phyloP scores from a whole-genome alignment of 2,329 filamentous ascomycete species.

The Fusarium sacchari region DNA sequence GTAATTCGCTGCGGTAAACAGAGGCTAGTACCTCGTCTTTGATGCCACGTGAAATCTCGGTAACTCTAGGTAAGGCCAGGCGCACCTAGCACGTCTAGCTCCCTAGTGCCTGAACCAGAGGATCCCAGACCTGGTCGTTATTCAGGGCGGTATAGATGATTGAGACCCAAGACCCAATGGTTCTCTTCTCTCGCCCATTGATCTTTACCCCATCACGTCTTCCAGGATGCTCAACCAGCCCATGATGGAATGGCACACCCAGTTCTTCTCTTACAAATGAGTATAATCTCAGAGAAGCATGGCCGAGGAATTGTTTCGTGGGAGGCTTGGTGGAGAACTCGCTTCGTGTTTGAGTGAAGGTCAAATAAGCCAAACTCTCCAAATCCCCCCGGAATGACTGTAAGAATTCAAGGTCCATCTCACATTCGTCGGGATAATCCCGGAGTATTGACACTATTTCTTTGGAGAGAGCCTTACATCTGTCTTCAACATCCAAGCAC shows the following conservation, averaged over 20 bases:
- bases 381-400: not conserved
- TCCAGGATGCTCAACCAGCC: not conserved
- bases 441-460: fast-evolving
- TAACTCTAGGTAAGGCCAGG: too few species aligned
- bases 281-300: not conserved
- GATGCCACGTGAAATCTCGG: too few species aligned
- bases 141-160: not conserved
- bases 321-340: not conserved
- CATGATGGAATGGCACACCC: fast-evolving
- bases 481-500: not conserved
- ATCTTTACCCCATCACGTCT: fast-evolving
- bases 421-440: fast-evolving
- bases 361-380: not conserved
- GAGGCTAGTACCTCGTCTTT: too few species aligned
- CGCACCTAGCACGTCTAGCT: fast-evolving
- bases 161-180: not conserved
- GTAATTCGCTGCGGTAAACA: fast-evolving
- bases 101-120: not conserved
- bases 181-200: not conserved
- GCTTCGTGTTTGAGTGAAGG: fast-evolving
- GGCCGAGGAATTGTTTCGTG: fast-evolving
- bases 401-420: fast-evolving
- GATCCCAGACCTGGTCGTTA: not conserved
- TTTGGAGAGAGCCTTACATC: not conserved
- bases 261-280: not conserved